Evolutionary conservation across 2,329 filamentous ascomycete species (phyloP), one percentile per base, ranked within the genome.

Genomic region (Fusarium redolens): DNA sequence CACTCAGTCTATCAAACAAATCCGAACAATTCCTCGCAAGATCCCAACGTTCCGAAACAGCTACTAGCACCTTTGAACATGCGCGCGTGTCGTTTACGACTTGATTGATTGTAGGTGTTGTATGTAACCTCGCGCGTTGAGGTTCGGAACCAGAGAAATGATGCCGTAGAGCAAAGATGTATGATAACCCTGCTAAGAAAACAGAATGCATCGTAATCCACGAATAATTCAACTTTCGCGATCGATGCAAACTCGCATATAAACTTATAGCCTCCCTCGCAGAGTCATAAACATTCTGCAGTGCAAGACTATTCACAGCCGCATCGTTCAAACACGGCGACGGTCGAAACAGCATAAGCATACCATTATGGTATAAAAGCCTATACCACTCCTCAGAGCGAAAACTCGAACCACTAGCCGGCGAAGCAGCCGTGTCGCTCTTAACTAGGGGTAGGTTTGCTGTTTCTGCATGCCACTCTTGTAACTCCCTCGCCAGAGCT

Each of bases 141-240:
- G 56, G 52, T 7, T 66, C 65, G 0, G 59, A 54, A 17, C 61
- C 41, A 18, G 68, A 82, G 37, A 85, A 80, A 58, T 85, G 83
- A 3, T 81, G 79, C 1, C 82, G 78, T 1, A 85, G 65, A 0
- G 83, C 82, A 43, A 85, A 86, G 5, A 86, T 80, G 54, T 84
- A 86, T 0, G 83, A 83, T 1, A 85, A 66, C 0, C 85, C 85
- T 0, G 85, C 85, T 63, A 86, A 82, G 71, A 87, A 87, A 3
- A 86, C 80, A 1, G 83, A 80, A 55, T 87, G 85, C 63, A 87
- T 80, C 0, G 85, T 85, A 31, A 87, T 83, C 85, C 85, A 87
- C 0, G 82, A 83, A 45, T 83, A 86, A 70, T 86, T 87, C 62
- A 87, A 83, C 50, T 82, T 83, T 8, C 83, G 78, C 1, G 82